Conservation (phyloP, 164 flowering plant species). For the Sextonia rubra region DNA sequence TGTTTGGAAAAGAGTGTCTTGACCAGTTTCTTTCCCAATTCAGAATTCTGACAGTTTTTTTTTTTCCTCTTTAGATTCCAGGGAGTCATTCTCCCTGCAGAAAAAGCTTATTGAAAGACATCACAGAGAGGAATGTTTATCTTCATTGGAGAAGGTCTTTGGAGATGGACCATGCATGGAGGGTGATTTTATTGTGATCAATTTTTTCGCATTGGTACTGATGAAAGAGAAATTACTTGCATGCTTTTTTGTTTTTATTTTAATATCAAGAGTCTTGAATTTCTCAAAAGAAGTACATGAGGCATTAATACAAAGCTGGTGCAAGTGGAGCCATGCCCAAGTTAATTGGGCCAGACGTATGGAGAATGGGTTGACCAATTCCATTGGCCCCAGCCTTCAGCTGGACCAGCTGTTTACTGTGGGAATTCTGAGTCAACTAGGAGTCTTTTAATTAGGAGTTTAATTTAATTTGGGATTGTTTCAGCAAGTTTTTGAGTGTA, state of each 20-base stretch:
- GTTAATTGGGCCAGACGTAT: too few species aligned
- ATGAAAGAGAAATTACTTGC: not conserved
- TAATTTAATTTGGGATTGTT: too few species aligned
- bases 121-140: conserved; percentile 69
- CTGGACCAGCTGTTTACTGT: too few species aligned
- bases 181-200: conserved; percentile 75
- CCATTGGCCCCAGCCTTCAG: too few species aligned
- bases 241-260: too few species aligned
- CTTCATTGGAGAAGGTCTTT: conserved; percentile 50
- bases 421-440: too few species aligned
- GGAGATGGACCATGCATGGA: conserved; percentile 44
- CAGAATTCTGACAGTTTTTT: conserved; percentile 5
- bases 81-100: conserved; percentile 33
- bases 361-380: too few species aligned
- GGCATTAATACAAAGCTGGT: not conserved
- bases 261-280: too few species aligned
- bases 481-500: too few species aligned
- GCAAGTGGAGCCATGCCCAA: too few species aligned
- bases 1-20: not conserved
- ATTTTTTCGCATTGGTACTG: conserved; percentile 87
- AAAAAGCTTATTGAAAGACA: conserved; percentile 39
- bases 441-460: too few species aligned
- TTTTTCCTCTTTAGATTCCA: conserved; percentile 32
- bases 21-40: not conserved
- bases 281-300: not conserved